Evolutionary conservation across 78 protist genomes (phyloP), one percentile per base, ranked within the genome.

Genomic region (Creolimax fragrantissima): DNA sequence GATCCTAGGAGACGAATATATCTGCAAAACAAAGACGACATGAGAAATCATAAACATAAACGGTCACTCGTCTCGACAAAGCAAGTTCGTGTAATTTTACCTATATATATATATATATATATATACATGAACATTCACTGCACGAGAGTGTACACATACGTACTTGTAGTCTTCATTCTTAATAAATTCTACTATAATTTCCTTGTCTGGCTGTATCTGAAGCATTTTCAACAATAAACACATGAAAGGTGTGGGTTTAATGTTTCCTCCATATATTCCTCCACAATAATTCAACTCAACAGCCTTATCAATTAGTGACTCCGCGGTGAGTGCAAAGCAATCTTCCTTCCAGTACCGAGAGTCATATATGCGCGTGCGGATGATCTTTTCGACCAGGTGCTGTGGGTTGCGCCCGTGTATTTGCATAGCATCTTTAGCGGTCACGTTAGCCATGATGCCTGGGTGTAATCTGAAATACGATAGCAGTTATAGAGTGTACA

Each of bases 301-400:
- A 4, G 99, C 99, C 43, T 95, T 95, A 41, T 98, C 99, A 36
- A 98, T 95, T 24, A 98, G 58, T 5, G 96, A 45, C 44, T 96
- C 98, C 44, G 96, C 98, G 24, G 67, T 17, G 36, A 98, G 95
- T 24, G 96, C 99, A 44, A 98, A 97, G 93, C 99, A 98, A 43
- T 97, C 96, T 84, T 98, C 99, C 90, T 98, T 98, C 99, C 99
- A 98, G 90, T 96, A 98, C 2, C 84, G 88, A 24, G 92, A 44
- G 37, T 93, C 93, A 66, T 94, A 93, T 36, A 98, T 98, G 44
- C 96, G 93, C 4, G 43, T 41, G 74, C 99, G 93, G 39, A 95
- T 43, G 43, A 98, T 96, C 93, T 97, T 96, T 67, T 98, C 99
- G 37, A 98, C 83, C n/a, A 98, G 90, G 44, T 42, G 66, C 94